Conservation (phyloP, 108 stramenopile species). For the Cyclotella choctawhatcheeana region DNA sequence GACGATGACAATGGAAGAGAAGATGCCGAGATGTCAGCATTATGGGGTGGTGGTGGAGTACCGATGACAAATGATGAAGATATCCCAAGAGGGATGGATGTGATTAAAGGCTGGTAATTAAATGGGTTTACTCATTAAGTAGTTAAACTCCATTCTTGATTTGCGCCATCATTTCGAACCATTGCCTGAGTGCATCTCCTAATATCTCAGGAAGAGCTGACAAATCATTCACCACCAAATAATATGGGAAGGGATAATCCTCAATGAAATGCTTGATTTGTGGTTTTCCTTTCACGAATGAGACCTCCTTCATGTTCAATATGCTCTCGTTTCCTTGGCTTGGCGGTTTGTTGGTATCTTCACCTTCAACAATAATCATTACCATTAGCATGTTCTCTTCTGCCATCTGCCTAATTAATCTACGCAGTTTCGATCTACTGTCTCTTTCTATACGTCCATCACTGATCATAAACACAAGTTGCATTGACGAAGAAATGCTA, state of each 20-base stretch:
- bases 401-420: slow-evolving; percentile 90
- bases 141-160: slow-evolving; percentile 30
- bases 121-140: not conserved
- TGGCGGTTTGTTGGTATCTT: slow-evolving; percentile 32
- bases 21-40: slow-evolving; percentile 52
- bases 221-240: slow-evolving; percentile 92
- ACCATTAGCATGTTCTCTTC: slow-evolving; percentile 93
- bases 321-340: slow-evolving; percentile 86
- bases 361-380: slow-evolving; percentile 93
- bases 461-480: slow-evolving; percentile 93
- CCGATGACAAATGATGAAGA: slow-evolving; percentile 37
- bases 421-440: slow-evolving; percentile 77
- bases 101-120: slow-evolving; percentile 8
- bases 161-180: slow-evolving; percentile 96
- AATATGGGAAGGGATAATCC: slow-evolving; percentile 98
- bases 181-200: slow-evolving; percentile 95
- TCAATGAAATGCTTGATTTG: slow-evolving; percentile 94
- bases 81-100: slow-evolving; percentile 25
- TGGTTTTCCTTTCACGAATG: slow-evolving; percentile 91
- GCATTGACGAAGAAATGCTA: slow-evolving; percentile 78
- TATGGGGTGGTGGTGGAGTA: slow-evolving; percentile 63
- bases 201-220: slow-evolving; percentile 92
- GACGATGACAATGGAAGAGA: slow-evolving; percentile 33
- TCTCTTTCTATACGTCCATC: slow-evolving; percentile 97
- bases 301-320: slow-evolving; percentile 93